These are phyloP conservation scores for Syzygium aqueum DNA, from an alignment of 345 rosid species.

Conservation along the genomic window DNA sequence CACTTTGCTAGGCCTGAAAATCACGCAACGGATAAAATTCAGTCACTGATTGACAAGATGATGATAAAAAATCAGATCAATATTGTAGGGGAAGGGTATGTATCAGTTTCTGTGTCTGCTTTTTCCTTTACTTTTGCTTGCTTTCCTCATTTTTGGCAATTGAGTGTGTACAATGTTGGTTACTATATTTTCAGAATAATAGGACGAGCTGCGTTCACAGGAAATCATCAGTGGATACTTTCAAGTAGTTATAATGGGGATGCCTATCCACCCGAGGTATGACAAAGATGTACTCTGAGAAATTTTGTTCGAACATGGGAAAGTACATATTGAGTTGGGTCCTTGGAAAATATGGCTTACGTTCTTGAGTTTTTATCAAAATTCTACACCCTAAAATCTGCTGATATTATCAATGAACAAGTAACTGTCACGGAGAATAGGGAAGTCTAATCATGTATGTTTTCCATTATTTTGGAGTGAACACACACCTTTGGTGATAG, in stretches of 20 bases:
- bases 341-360: background rate
- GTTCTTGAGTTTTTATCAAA: background rate
- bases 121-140: background rate
- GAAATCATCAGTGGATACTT: constrained; percentile 80
- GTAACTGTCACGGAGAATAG: background rate
- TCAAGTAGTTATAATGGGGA: constrained; percentile 39
- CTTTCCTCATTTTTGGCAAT: background rate
- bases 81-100: constrained; percentile 88
- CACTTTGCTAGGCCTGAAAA: constrained; percentile 9
- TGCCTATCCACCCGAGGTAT: constrained; percentile 73
- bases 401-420: background rate
- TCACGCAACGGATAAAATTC: constrained; percentile 33
- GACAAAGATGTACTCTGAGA: background rate
- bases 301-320: background rate
- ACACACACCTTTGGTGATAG: background rate
- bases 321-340: background rate
- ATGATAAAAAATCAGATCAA: constrained; percentile 62
- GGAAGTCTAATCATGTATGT: background rate
- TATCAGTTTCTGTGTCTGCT: background rate
- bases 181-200: constrained; percentile 45
- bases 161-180: background rate
- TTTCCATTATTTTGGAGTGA: background rate
- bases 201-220: constrained; percentile 87
- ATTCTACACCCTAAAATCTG: background rate
- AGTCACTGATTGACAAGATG: constrained; percentile 62